Conservation (phyloP, 1,284 basidiomycete genomes). For the Vanrija sp. region DNA sequence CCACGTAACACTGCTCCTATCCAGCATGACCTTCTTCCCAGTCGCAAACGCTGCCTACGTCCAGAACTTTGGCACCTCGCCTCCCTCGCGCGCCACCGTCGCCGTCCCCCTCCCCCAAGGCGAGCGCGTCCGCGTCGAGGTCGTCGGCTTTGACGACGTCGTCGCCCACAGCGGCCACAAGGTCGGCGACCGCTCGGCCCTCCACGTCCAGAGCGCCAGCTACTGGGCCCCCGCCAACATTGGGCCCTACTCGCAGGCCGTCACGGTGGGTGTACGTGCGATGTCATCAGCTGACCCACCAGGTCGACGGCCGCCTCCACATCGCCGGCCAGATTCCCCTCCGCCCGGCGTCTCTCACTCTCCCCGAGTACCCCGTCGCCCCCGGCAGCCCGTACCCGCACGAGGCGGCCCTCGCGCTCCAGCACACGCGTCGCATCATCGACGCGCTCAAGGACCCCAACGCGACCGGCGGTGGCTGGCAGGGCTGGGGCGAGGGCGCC, state of each 20-base stretch:
- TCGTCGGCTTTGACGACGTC: conserved; percentile 58
- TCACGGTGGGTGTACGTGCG: conserved; percentile 59
- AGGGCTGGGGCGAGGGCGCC: conserved; percentile 58
- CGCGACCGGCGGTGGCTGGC: conserved; percentile 60
- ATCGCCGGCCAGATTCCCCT: conserved; percentile 95
- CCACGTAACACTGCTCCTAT: conserved; percentile 79
- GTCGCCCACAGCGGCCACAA: neutral
- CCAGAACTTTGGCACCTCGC: conserved; percentile 80
- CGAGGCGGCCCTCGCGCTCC: conserved; percentile 64
- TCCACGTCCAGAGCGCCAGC: conserved; percentile 92
- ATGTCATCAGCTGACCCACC: neutral
- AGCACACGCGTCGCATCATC: conserved; percentile 72
- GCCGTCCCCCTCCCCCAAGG: conserved; percentile 64
- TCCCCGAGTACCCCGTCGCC: conserved; percentile 56
- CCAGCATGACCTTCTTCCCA: conserved; percentile 72
- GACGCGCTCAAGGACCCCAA: conserved; percentile 55
- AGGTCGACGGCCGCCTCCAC: conserved; percentile 71
- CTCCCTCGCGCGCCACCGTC: conserved; percentile 89
- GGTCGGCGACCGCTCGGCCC: conserved; percentile 54
- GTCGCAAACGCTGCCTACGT: conserved; percentile 72
- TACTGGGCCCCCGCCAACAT: conserved; percentile 99
- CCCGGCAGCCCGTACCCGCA: conserved; percentile 28
- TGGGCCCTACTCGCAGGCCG: conserved; percentile 93
- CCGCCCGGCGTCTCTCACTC: conserved; percentile 64
- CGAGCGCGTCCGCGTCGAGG: conserved; percentile 67